Percentiles rank a stretch among this genome's conserved stretches.
Conservation (phyloP, 75 land plant species). For the Cryptomeria japonica region DNA sequence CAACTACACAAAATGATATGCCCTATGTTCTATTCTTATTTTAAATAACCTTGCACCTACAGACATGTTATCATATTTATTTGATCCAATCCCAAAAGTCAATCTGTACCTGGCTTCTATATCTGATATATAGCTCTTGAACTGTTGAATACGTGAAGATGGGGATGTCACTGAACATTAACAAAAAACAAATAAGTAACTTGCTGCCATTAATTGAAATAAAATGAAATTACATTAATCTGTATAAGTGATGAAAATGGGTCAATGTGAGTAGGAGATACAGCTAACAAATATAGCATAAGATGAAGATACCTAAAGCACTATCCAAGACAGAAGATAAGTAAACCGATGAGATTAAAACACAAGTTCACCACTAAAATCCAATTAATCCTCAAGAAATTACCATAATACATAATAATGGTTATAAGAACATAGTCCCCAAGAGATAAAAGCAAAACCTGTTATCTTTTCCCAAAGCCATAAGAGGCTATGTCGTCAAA, state of each 20-base stretch:
- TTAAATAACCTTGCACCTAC: neutral
- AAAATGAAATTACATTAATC: neutral
- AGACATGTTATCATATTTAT: neutral
- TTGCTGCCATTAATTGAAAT: neutral
- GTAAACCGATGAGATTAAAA: neutral
- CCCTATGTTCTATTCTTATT: neutral
- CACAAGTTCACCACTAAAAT: neutral
- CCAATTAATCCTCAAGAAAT: neutral
- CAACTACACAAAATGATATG: neutral
- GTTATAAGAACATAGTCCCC: neutral
- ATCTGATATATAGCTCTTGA: slow-evolving; percentile 78
- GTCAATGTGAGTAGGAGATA: neutral
- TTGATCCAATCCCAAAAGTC: neutral
- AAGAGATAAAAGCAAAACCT: neutral
- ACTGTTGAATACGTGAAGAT: slow-evolving; percentile 50
- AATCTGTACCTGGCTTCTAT: slow-evolving; percentile 60
- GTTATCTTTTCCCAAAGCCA: neutral
- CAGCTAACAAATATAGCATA: neutral
- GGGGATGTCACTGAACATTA: slow-evolving; percentile 39
- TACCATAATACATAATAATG: neutral
- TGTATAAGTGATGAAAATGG: neutral
- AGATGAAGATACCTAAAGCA: neutral
- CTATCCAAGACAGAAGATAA: neutral
- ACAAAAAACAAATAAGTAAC: slow-evolving; percentile 6
- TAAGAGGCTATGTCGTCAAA: neutral